A percentile compares a stretch with the other conserved stretches of the same genome.
Conservation (phyloP, 257 asterid species). For the Nicotiana obtusifolia region DNA sequence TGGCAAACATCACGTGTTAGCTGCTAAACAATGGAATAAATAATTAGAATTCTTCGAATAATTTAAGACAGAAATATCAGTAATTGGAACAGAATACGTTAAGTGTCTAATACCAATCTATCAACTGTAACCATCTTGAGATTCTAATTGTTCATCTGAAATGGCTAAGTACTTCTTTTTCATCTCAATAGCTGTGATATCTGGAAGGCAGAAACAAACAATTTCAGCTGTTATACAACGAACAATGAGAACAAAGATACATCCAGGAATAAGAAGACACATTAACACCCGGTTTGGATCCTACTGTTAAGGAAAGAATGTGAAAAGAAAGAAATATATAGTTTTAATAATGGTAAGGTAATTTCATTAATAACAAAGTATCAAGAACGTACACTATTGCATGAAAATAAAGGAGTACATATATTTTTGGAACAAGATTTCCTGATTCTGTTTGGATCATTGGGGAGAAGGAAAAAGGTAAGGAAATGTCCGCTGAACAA, state of each 20-base stretch:
- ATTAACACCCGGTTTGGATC: not conserved
- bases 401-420: not conserved
- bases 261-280: not conserved
- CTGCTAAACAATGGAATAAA: not conserved
- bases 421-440: not conserved
- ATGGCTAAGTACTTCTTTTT: conserved; percentile 55
- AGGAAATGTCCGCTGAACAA: not conserved
- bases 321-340: not conserved
- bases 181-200: conserved; percentile 46
- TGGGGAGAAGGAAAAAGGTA: not conserved
- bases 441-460: not conserved
- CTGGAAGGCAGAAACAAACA: conserved; percentile 30
- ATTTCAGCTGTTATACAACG: not conserved
- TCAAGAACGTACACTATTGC: too few relatives aligned
- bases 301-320: not conserved
- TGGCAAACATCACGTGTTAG: not conserved
- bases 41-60: not conserved
- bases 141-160: conserved; percentile 51
- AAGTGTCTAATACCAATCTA: conserved; percentile 20
- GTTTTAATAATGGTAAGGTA: too few relatives aligned
- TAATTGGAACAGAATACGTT: not conserved
- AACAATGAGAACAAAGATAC: not conserved
- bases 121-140: conserved; percentile 47
- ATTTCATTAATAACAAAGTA: too few relatives aligned
- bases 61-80: not conserved